phyloP scores from a whole-genome alignment of 306 rosid genomes.

The Macrotyloma uniflorum region DNA sequence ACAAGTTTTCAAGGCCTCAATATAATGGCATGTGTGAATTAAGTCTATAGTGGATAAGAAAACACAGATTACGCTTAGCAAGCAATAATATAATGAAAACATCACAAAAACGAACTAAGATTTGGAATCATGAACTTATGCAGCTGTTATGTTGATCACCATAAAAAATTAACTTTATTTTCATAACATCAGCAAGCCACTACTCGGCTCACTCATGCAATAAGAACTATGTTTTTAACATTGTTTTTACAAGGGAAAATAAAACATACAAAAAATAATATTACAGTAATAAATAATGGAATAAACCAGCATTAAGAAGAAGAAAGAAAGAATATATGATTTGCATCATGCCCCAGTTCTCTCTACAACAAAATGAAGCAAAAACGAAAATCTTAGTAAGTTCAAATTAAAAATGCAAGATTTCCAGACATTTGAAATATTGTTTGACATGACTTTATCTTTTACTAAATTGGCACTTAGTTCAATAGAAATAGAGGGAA shows the following conservation, averaged over 20 bases:
- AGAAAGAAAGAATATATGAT: not conserved
- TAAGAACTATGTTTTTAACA: not conserved
- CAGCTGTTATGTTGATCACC: slow-evolving; percentile 16
- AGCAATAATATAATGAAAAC: slow-evolving; percentile 11
- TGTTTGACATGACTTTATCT: not conserved
- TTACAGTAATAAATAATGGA: not conserved
- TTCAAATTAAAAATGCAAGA: not conserved
- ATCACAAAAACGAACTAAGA: slow-evolving; percentile 24
- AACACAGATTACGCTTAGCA: not conserved
- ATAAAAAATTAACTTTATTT: not conserved
- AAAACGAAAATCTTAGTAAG: not conserved
- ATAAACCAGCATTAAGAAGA: not conserved
- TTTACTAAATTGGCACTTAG: not conserved
- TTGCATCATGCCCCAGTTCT: not conserved
- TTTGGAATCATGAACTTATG: slow-evolving; percentile 1
- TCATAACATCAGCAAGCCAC: not conserved
- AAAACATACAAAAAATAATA: not conserved
- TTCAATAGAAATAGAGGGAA: not conserved
- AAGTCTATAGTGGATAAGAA: slow-evolving; percentile 4
- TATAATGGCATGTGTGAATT: not conserved
- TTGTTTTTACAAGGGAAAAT: not conserved
- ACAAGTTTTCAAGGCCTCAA: not conserved
- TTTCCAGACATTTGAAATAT: not conserved
- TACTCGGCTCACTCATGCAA: not conserved
- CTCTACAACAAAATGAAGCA: no score